Evolutionary conservation across 352 stramenopile genomes (phyloP).

Genomic region (Phytophthora quininea): DNA sequence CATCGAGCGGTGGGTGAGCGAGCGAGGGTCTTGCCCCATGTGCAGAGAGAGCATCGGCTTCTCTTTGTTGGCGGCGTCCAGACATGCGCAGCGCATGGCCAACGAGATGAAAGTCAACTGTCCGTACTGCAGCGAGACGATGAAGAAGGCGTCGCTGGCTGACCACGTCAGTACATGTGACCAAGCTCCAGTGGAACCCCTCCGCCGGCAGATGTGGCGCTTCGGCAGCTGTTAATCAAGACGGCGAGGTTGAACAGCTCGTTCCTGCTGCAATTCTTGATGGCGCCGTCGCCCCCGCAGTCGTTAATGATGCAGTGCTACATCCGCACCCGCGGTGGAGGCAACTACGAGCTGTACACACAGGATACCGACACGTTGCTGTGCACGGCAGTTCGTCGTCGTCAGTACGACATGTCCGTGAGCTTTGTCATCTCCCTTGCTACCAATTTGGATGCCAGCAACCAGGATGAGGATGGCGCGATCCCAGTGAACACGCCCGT

Average conservation of each 20-base stretch:
- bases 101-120: conserved; percentile 87
- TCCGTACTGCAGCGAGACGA: conserved; percentile 60
- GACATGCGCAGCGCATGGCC: conserved; percentile 82
- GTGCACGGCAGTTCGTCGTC: conserved; percentile 76
- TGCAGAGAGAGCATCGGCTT: conserved; percentile 79
- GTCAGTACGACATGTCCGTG: conserved; percentile 89
- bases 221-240: conserved; percentile 62
- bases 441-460: conserved; percentile 49
- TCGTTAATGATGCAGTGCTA: conserved; percentile 88
- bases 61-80: conserved; percentile 62
- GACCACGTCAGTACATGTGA: conserved; percentile 75
- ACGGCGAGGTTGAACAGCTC: conserved; percentile 61
- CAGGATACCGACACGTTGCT: conserved; percentile 80
- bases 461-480: conserved; percentile 16
- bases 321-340: conserved; percentile 79
- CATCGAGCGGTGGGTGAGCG: conserved; percentile 86
- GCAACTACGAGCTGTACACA: conserved; percentile 88
- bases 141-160: conserved; percentile 75
- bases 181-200: conserved; percentile 77
- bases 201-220: conserved; percentile 69
- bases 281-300: conserved; percentile 57
- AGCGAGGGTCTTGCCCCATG: conserved; percentile 83
- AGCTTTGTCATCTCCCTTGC: conserved; percentile 77
- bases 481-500: conserved; percentile 33
- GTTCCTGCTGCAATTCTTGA: conserved; percentile 64